Conservation (phyloP, 176 grass and related monocot genomes). For the Oryza glumipatula region DNA sequence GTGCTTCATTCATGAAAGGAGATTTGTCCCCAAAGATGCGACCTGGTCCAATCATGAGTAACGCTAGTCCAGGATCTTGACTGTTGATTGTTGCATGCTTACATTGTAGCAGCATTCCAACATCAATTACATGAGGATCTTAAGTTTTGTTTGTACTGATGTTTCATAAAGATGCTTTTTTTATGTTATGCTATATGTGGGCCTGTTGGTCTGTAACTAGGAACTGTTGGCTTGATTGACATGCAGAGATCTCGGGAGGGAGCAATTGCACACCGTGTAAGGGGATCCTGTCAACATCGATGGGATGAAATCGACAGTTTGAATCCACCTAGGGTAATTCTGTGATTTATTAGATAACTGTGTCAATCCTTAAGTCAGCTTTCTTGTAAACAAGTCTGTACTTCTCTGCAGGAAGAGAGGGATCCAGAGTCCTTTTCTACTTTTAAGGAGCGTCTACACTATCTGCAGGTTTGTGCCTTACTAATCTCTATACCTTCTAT, state of each 20-base stretch:
- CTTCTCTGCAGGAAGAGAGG: conserved; percentile 70
- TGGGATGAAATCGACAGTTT: conserved; percentile 71
- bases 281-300: conserved; percentile 65
- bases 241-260: conserved; percentile 69
- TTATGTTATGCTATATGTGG: conserved; percentile 18
- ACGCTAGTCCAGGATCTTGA: conserved; percentile 13
- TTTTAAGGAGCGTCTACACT: conserved; percentile 85
- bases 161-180: conserved; percentile 6
- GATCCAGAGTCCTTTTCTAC: conserved; percentile 91
- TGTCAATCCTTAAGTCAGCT: neutral
- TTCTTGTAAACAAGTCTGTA: conserved; percentile 40
- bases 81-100: neutral
- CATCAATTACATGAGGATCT: conserved; percentile 24
- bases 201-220: neutral
- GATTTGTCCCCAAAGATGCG: neutral
- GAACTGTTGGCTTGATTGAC: conserved; percentile 34
- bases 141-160: neutral
- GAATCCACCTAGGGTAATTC: conserved; percentile 80
- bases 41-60: conserved; percentile 15
- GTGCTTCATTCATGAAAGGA: conserved; percentile 2
- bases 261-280: conserved; percentile 75
- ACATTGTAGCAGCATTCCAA: conserved; percentile 1
- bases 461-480: conserved; percentile 73
- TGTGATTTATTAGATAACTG: conserved; percentile 27
- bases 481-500: conserved; percentile 22